phyloP scores from a whole-genome alignment of 371 early-diverging fungal species.

The Syncephalastrum monosporum region DNA sequence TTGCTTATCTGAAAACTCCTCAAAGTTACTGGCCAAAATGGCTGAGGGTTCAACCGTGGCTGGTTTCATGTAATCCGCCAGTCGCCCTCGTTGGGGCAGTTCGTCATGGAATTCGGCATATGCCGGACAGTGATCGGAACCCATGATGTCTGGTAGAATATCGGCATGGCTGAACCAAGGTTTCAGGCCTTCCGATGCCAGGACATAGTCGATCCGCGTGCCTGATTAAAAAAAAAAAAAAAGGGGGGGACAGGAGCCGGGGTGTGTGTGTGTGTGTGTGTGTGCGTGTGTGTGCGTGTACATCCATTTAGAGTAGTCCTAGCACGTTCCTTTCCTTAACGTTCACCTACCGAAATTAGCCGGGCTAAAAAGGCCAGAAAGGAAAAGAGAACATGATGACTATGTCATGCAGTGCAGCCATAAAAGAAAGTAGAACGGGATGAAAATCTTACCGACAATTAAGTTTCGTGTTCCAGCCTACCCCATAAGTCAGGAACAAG shows the following conservation, averaged over 20 bases:
- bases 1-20: slow-evolving; percentile 63
- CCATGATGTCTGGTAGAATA: slow-evolving; percentile 64
- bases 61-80: slow-evolving; percentile 9
- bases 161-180: slow-evolving; percentile 58
- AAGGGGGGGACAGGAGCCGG: too few relatives aligned
- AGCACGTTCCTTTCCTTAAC: neutral
- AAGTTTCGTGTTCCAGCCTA: slow-evolving; percentile 75
- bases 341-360: slow-evolving; percentile 50
- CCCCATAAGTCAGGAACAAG: neutral
- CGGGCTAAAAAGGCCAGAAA: slow-evolving; percentile 27
- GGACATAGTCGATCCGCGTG: slow-evolving; percentile 85
- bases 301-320: too few relatives aligned
- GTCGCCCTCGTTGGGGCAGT: slow-evolving; percentile 7
- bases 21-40: slow-evolving; percentile 62
- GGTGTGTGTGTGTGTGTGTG: too few relatives aligned
- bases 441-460: slow-evolving; percentile 58
- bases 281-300: too few relatives aligned
- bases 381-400: slow-evolving; percentile 7
- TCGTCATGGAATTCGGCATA: slow-evolving; percentile 54
- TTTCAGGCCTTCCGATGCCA: slow-evolving; percentile 56
- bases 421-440: slow-evolving; percentile 9
- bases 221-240: slow-evolving; percentile 14
- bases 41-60: slow-evolving; percentile 27
- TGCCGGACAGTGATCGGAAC: slow-evolving; percentile 93
- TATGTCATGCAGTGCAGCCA: slow-evolving; percentile 2